Conservation (phyloP, 352 stramenopile species). For the Globisporangium cylindrosporum region DNA sequence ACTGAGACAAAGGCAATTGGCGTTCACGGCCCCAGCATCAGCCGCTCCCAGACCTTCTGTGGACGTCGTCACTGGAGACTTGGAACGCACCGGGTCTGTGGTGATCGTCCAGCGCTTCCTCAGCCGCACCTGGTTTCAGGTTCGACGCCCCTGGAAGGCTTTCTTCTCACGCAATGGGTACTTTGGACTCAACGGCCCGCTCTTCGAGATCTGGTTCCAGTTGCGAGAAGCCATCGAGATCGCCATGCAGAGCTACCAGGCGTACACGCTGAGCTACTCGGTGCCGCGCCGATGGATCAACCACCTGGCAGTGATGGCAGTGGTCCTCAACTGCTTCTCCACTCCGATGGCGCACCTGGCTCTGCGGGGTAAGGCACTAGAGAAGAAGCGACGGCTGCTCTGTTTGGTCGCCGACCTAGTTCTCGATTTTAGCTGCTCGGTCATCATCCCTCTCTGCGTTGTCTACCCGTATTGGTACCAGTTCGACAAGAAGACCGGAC, state of each 20-base stretch:
- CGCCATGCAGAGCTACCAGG: slow-evolving; percentile 25
- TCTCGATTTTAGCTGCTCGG: slow-evolving; percentile 21
- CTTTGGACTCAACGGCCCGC: slow-evolving; percentile 18
- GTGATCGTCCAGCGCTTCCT: neutral
- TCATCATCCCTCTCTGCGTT: slow-evolving; percentile 21
- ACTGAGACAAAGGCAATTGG: neutral
- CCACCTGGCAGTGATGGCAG: slow-evolving; percentile 12
- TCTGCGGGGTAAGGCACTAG: neutral
- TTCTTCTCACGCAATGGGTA: slow-evolving; percentile 20
- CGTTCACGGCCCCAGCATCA: neutral
- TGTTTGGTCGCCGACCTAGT: slow-evolving; percentile 15
- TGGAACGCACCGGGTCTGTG: neutral
- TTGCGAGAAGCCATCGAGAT: slow-evolving; percentile 21
- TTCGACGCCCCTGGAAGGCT: neutral
- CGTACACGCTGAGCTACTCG: slow-evolving; percentile 16
- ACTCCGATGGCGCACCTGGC: slow-evolving; percentile 10
- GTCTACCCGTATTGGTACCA: slow-evolving; percentile 13
- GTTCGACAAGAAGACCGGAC: neutral
- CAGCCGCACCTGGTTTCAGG: neutral
- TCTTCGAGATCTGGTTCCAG: slow-evolving; percentile 14
- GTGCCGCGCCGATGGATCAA: slow-evolving; percentile 26
- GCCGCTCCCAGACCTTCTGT: neutral
- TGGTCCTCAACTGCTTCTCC: slow-evolving; percentile 21
- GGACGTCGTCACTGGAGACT: neutral
- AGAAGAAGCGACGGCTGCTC: slow-evolving; percentile 6